Base-by-base conservation (phyloP, 2,329 filamentous ascomycete genomes). In the Cercospora beticola region DNA sequence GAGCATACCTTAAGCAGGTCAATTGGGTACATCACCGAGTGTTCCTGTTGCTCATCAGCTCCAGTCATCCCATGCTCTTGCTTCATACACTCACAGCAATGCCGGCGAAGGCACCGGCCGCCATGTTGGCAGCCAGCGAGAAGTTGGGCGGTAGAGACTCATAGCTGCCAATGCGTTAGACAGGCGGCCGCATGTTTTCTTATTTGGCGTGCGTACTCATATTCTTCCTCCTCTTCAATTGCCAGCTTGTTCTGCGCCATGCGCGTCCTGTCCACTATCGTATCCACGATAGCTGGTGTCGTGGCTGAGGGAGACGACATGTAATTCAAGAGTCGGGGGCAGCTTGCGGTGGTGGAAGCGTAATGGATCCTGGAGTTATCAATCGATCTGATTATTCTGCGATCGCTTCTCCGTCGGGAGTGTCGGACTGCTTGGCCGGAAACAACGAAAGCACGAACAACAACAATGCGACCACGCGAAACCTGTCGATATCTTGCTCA, bases 21-120 rank as follows among this genome's bases (percentile, higher is more conserved):
- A 78, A 99, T 92, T 21, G 95, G 95, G 79, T 99, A 99, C 95
- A 99, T 98, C 77, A 97, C 94, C 68, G 94, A 96, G 82, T 98
- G 94, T 84, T 98, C 94, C 94, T 97, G 74, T 62, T 70, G 68
- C 54, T 66, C 67, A 56, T 72, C 67, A 71, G 70, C 66, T 62
- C 36, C n/a, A 9, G 49, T 54, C 31, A 21, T 58, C 52, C 61
- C 62, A 18, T 28, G 33, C 58, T 28, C 54, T 43, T 28, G 31
- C 36, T 16, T 14, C 33, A 12, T 49, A 58, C 21, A 77, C 90
- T 76, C 89, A 96, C 93, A 77, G 94, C 93, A 82, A 97, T 96
- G 75, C 95, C 95, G 68, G 95, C 95, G 82, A 98, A 97, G 74
- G 95, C 95, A 80, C 95, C 95, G 66, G 95, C 95, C 72, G 90